A percentile compares a stretch with the other conserved stretches of the same genome.
Conservation (phyloP, 441 rosid species). For the Gossypium davidsonii region DNA sequence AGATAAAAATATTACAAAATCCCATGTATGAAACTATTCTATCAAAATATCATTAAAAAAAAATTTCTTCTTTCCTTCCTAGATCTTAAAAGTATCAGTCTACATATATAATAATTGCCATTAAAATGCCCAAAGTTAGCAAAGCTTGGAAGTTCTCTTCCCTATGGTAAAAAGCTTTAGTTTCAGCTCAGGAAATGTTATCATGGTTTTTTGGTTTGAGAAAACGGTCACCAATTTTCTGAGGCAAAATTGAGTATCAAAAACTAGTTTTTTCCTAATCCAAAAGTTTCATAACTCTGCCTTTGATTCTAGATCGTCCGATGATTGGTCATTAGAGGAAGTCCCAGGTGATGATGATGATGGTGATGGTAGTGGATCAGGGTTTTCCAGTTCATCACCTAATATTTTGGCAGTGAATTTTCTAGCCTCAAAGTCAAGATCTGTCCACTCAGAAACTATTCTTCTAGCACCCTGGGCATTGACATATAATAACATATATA, state of each 20-base stretch:
- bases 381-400: slow-evolving; percentile 65
- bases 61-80: not conserved
- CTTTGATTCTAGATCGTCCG: slow-evolving; percentile 53
- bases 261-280: not conserved
- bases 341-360: slow-evolving; percentile 18
- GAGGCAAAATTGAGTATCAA: not conserved
- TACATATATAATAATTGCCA: not conserved
- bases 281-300: slow-evolving; percentile 50
- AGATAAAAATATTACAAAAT: not conserved
- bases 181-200: not conserved
- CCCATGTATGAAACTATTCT: not conserved
- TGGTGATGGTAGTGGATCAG: slow-evolving; percentile 30
- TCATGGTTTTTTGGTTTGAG: not conserved
- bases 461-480: slow-evolving; percentile 77
- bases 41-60: not conserved
- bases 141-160: not conserved
- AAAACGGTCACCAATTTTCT: not conserved
- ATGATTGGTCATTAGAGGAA: slow-evolving; percentile 18
- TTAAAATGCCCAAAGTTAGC: not conserved
- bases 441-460: slow-evolving; percentile 82
- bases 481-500: not conserved
- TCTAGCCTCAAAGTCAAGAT: slow-evolving; percentile 77
- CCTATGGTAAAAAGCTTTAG: not conserved
- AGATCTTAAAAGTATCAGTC: not conserved
- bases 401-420: slow-evolving; percentile 67